phyloP scores from a whole-genome alignment of 768 basidiomycete species.

The Agrocybe praecox region DNA sequence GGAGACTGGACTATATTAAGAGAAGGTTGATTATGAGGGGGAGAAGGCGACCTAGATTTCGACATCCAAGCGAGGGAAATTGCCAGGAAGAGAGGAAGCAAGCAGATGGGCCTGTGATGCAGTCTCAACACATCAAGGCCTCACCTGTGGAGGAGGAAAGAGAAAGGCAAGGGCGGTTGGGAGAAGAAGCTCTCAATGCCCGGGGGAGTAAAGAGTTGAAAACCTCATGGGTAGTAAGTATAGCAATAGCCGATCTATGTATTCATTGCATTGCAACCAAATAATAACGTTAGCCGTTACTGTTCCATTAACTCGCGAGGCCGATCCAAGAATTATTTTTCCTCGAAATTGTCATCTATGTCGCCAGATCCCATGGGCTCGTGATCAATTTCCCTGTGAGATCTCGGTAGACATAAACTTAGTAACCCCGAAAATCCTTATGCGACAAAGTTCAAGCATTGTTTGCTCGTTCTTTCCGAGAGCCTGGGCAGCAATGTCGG shows the following conservation, averaged over 20 bases:
- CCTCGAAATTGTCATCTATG: slow-evolving; percentile 11
- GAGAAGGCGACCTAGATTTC: slow-evolving; percentile 47
- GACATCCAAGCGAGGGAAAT: slow-evolving; percentile 46
- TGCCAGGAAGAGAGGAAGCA: slow-evolving; percentile 31
- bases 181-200: slow-evolving; percentile 18
- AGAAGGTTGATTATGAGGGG: slow-evolving; percentile 14
- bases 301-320: slow-evolving; percentile 27
- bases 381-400: slow-evolving; percentile 21
- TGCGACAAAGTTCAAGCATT: slow-evolving; percentile 6
- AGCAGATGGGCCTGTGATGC: slow-evolving; percentile 36
- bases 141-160: slow-evolving; percentile 17
- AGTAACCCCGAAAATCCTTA: slow-evolving; percentile 26
- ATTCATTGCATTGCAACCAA: slow-evolving; percentile 28
- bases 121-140: slow-evolving; percentile 44
- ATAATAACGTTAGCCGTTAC: slow-evolving; percentile 27
- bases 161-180: slow-evolving; percentile 25
- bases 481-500: slow-evolving; percentile 8
- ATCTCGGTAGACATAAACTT: slow-evolving; percentile 18
- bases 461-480: slow-evolving; percentile 5
- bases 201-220: slow-evolving; percentile 19
- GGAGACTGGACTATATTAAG: slow-evolving; percentile 35
- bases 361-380: slow-evolving; percentile 20
- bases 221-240: slow-evolving; percentile 28
- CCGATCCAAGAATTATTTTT: slow-evolving; percentile 27
- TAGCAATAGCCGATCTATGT: slow-evolving; percentile 35